phyloP scores from a whole-genome alignment of 441 rosid species.

The Mallotus repandus region DNA sequence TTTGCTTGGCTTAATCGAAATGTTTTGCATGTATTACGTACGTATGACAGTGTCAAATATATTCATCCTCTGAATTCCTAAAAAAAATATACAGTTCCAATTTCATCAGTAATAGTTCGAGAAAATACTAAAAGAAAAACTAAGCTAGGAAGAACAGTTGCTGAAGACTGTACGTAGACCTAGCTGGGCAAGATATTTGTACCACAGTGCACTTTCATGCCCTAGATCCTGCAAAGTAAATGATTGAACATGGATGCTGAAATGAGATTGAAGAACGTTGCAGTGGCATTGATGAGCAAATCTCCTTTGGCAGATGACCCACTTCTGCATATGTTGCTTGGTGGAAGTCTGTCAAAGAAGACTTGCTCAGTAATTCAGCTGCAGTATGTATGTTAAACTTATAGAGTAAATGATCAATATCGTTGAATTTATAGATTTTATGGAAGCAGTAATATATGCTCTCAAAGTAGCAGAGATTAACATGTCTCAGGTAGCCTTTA shows the following conservation, averaged over 20 bases:
- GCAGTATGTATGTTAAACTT: slow-evolving; percentile 11
- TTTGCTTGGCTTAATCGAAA: too few relatives aligned
- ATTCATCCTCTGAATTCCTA: too few relatives aligned
- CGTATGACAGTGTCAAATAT: too few relatives aligned
- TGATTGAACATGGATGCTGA: background rate
- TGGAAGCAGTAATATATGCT: background rate
- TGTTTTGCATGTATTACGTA: too few relatives aligned
- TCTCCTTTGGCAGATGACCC: slow-evolving; percentile 35
- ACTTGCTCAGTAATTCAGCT: slow-evolving; percentile 30
- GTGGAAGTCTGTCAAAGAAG: slow-evolving; percentile 18
- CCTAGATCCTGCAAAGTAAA: background rate
- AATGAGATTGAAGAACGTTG: slow-evolving; percentile 10
- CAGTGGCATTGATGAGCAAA: slow-evolving; percentile 32
- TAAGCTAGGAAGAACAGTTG: background rate
- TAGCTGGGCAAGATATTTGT: too few relatives aligned
- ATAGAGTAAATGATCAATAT: background rate
- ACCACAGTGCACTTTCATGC: too few relatives aligned
- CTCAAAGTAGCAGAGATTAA: background rate
- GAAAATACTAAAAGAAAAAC: too few relatives aligned
- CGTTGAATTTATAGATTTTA: slow-evolving; percentile 7
- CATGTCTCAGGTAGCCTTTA: slow-evolving; percentile 1
- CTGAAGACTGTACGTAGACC: background rate
- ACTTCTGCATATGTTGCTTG: background rate
- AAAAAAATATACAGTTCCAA: too few relatives aligned
- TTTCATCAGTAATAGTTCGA: too few relatives aligned